Percentiles rank a stretch among this genome's conserved stretches.
Evolutionary conservation across 768 basidiomycete genomes (phyloP).

Genomic region (Terana coerulea): DNA sequence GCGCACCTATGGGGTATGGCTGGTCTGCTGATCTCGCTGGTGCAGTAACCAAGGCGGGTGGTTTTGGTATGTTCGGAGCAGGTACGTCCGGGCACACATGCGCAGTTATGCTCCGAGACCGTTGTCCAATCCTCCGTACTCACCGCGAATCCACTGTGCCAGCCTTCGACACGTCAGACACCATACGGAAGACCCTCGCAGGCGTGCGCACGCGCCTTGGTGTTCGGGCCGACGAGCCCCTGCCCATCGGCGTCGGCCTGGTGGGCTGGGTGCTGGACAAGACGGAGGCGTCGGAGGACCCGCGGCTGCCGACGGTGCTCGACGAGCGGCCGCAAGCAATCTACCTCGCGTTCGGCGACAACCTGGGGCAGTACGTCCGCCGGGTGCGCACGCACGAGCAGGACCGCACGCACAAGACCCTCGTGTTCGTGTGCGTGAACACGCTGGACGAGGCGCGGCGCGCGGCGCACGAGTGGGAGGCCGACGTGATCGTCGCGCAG

Average conservation of each 20-base stretch:
- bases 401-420: constrained; percentile 38
- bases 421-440: constrained; percentile 58
- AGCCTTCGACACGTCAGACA: constrained; percentile 46
- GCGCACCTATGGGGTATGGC: constrained; percentile 67
- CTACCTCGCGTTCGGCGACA: constrained; percentile 68
- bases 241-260: constrained; percentile 67
- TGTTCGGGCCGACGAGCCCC: constrained; percentile 20
- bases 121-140: constrained; percentile 1
- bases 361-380: constrained; percentile 53
- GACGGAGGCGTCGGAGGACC: constrained; percentile 31
- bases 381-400: constrained; percentile 51
- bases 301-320: constrained; percentile 45
- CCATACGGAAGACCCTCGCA: constrained; percentile 44
- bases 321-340: constrained; percentile 53
- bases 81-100: constrained; percentile 44
- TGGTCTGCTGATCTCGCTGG: constrained; percentile 48
- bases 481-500: constrained; percentile 75
- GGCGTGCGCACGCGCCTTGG: constrained; percentile 43
- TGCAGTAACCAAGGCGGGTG: constrained; percentile 59
- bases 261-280: constrained; percentile 66
- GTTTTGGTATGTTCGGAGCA: constrained; percentile 66
- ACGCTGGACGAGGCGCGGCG: constrained; percentile 51
- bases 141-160: neutral
- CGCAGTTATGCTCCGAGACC: neutral
- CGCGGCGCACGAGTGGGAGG: constrained; percentile 58